Evolutionary conservation across 2,329 filamentous ascomycete species (phyloP).

Genomic region (Teratosphaeriaceae sp.): DNA sequence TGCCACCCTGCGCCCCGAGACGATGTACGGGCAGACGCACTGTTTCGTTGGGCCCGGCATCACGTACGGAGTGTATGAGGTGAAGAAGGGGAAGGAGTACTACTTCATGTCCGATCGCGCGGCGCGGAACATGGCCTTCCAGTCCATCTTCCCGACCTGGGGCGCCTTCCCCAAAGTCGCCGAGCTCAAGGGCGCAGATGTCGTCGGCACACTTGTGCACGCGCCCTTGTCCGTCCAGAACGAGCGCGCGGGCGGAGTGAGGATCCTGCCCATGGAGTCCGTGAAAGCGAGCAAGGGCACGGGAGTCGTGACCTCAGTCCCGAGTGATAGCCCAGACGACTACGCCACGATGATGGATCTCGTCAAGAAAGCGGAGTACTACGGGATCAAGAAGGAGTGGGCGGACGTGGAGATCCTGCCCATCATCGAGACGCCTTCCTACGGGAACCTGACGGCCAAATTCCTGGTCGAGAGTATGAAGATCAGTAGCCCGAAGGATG

Average conservation of each 20-base stretch:
- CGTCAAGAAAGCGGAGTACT: constrained; percentile 91
- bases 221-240: constrained; percentile 84
- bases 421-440: constrained; percentile 82
- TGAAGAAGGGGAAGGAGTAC: constrained; percentile 56
- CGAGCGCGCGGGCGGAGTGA: constrained; percentile 49
- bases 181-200: constrained; percentile 68
- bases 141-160: constrained; percentile 74
- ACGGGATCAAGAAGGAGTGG: constrained; percentile 96
- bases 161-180: constrained; percentile 68
- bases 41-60: constrained; percentile 92
- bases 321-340: constrained; percentile 93
- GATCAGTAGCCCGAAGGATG: constrained; percentile 94
- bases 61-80: constrained; percentile 81
- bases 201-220: constrained; percentile 81
- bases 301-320: constrained; percentile 91
- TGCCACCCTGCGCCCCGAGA: constrained; percentile 89
- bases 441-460: constrained; percentile 77
- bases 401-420: constrained; percentile 82
- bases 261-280: constrained; percentile 91
- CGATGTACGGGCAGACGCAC: constrained; percentile 97
- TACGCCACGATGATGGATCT: constrained; percentile 84
- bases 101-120: constrained; percentile 75
- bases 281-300: constrained; percentile 92
- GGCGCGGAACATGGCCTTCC: constrained; percentile 94
- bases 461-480: constrained; percentile 86